Base-by-base conservation (phyloP, 2,329 filamentous ascomycete genomes). In the Curvularia spicifera region DNA sequence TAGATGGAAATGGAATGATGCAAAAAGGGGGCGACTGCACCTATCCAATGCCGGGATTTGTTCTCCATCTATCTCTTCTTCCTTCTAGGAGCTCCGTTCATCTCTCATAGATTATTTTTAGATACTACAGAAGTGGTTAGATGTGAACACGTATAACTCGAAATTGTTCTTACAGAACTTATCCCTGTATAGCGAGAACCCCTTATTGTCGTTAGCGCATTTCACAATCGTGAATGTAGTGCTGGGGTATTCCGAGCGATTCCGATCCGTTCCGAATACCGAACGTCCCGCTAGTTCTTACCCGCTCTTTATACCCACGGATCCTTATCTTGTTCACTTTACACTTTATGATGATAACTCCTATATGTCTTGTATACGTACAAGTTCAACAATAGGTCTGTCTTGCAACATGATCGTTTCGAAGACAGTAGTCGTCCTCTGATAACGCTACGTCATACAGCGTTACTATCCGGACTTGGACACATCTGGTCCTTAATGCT, bases 261-360 rank as follows among this genome's bases (percentile, higher is more conserved):
- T 51, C 47, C 47, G 33, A 50, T 22, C 22, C 7, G 29, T 50
- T 50, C 49, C 49, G 49, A 51, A 10, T 13, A 24, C 40, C 49
- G 26, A 43, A 24, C 4, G 3, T 24, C 26, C 18, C 20, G 9
- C 9, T 13, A 10, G 4, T 13, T 35, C 9, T 5, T 26, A 13
- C 24, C 2, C 6, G 24, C n/a, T 37, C 20, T 22, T 35, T 12
- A n/a, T 5, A 18, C 22, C 15, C 10, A 8, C 3, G 10, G 1
- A 6, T 26, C 22, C 13, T 39, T 5, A 15, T 18, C 15, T 37
- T 28, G 9, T 31, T 18, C 12, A 33, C 2, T 1, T 6, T 33
- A n/a, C 29, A 7, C 33, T 18, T 12, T 29, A 15, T 1, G 12
- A 24, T 10, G 3, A 8, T 4, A 13, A 13, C 18, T 33, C 31